These are phyloP conservation scores for Citrus cavaleriei DNA, from an alignment of 345 rosid species.

Conservation along the genomic window DNA sequence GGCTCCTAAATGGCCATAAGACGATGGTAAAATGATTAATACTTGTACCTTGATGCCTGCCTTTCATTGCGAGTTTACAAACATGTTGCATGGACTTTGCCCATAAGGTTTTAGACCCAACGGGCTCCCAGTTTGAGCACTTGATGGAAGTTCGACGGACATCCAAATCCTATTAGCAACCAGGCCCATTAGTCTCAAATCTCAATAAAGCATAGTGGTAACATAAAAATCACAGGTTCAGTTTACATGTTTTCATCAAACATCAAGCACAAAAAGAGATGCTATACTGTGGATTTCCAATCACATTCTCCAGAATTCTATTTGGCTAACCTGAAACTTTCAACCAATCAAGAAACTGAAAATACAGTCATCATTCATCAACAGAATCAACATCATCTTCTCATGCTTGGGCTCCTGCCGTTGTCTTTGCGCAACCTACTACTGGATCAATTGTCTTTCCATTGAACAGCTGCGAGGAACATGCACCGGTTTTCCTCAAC, in stretches of 20 bases:
- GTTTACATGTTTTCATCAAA: neutral
- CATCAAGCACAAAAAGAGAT: neutral
- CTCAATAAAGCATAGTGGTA: neutral
- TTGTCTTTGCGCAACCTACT: slow-evolving; percentile 37
- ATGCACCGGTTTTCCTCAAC: slow-evolving; percentile 37
- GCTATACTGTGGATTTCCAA: neutral
- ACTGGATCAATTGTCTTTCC: slow-evolving; percentile 32
- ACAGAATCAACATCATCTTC: neutral
- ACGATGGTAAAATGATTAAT: neutral
- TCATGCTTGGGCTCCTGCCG: slow-evolving; percentile 17
- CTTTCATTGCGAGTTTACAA: neutral
- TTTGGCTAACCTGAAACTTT: neutral
- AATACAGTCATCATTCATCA: neutral
- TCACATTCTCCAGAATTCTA: slow-evolving; percentile 4
- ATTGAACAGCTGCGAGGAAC: slow-evolving; percentile 22
- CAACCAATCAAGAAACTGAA: neutral
- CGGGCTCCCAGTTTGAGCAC: neutral
- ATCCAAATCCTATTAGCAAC: neutral
- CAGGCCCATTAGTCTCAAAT: neutral
- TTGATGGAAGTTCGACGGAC: neutral
- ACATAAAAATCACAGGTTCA: neutral
- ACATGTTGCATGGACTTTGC: neutral
- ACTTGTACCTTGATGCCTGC: neutral
- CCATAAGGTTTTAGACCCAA: neutral
- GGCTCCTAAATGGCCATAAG: neutral